Evolutionary conservation across 257 asterid species (phyloP), one percentile per base, ranked within the genome.

Genomic region (Linderniella brevidens): DNA sequence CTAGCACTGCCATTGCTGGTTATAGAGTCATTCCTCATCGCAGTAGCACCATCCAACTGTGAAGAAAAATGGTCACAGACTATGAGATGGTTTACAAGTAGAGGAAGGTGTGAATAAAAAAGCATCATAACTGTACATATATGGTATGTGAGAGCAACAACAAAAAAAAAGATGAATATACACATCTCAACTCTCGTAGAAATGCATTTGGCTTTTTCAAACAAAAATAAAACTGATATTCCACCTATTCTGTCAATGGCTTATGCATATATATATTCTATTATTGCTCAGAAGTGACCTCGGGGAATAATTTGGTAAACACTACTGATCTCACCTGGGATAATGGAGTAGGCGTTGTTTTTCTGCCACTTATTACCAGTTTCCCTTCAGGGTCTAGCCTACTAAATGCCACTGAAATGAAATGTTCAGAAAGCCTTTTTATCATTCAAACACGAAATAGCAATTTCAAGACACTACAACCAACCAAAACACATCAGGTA

Each of bases 281-380:
- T 25, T 25, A 25, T 25, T 25, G 6, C 3, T 2, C 32, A 25
- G 32, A 25, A 25, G 32, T 25, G 32, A 25, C 32, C 4, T 2
- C 4, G 32, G 32, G 32, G 32, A 36, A 44, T 32, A 37, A 46
- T 54, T 50, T 39, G 41, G 9, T 37, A 35, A 37, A 60, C 54
- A 50, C 60, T 75, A 70, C 98, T 74, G 84, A 67, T 78, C 80
- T n/a, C 8, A 25, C 32, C 32, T 25, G 32, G 32, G 65, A 35
- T 44, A 78, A 57, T 19, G 76, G 55, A 61, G 71, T 44, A 15
- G 71, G 46, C 44, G 81, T 61, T 58, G 75, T 70, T 73, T 84
- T 88, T 60, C 95, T 80, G 63, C 92, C 77, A 17, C 98, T 93
- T 92, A 88, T 80, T 61, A 88, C 81, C 72, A 88, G 64, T 77